Percentiles rank a stretch among this genome's conserved stretches.
Conservation (phyloP, 768 basidiomycete genomes). For the Boletales sp. region DNA sequence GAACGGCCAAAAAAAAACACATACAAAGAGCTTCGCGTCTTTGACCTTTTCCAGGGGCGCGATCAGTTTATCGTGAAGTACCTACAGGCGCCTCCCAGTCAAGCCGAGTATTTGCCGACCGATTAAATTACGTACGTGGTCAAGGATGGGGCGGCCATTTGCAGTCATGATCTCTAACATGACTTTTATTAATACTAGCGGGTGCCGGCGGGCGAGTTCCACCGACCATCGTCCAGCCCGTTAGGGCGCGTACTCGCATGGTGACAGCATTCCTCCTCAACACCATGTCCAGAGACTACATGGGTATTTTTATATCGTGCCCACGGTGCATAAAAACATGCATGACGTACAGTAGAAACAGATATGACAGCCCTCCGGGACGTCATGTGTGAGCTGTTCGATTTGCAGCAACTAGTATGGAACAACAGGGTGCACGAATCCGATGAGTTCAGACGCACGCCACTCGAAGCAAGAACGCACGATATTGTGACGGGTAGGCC, state of each 20-base stretch:
- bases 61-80: slow-evolving; percentile 5
- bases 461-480: no score
- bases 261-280: slow-evolving; percentile 12
- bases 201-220: neutral
- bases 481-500: slow-evolving; percentile 30
- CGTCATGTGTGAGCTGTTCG: slow-evolving; percentile 38
- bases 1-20: neutral
- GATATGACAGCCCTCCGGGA: slow-evolving; percentile 42
- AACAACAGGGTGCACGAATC: neutral
- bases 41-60: slow-evolving; percentile 1
- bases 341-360: slow-evolving; percentile 48
- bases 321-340: neutral
- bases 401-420: slow-evolving; percentile 34
- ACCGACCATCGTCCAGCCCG: slow-evolving; percentile 44
- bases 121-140: slow-evolving; percentile 4
- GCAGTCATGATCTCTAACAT: slow-evolving; percentile 1
- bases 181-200: neutral
- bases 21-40: neutral
- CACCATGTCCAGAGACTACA: slow-evolving; percentile 12
- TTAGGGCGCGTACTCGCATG: slow-evolving; percentile 38
- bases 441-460: no score
- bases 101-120: neutral
- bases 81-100: neutral
- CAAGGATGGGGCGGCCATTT: slow-evolving; percentile 3
- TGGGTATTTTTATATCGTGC: neutral